phyloP scores from a whole-genome alignment of 805 yeast species.

The Metschnikowia arizonensis region DNA sequence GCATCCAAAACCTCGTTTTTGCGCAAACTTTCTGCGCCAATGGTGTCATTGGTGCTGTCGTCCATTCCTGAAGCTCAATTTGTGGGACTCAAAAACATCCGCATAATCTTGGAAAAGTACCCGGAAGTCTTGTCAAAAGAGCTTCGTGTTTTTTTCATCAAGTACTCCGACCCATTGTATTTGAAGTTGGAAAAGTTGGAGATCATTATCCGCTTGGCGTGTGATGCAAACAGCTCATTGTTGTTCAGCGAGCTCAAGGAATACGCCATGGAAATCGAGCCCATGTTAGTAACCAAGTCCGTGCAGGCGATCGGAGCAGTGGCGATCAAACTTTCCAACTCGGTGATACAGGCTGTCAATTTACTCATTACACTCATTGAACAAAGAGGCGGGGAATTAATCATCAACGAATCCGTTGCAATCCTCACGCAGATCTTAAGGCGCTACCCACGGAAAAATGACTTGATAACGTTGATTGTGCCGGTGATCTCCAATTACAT shows the following conservation, averaged over 20 bases:
- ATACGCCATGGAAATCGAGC: slow-evolving; percentile 82
- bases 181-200: slow-evolving; percentile 74
- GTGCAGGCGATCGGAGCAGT: slow-evolving; percentile 67
- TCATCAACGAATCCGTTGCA: slow-evolving; percentile 55
- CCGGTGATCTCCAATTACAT: slow-evolving; percentile 50
- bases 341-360: slow-evolving; percentile 56
- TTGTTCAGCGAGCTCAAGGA: slow-evolving; percentile 70
- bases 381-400: slow-evolving; percentile 58
- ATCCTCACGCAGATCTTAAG: slow-evolving; percentile 65
- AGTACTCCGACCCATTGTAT: slow-evolving; percentile 79
- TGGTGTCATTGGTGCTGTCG: slow-evolving; percentile 80
- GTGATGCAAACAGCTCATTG: slow-evolving; percentile 53
- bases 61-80: slow-evolving; percentile 90
- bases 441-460: slow-evolving; percentile 53
- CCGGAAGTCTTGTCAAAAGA: slow-evolving; percentile 77
- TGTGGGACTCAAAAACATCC: slow-evolving; percentile 85
- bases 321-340: slow-evolving; percentile 57
- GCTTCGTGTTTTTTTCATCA: slow-evolving; percentile 83
- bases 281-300: slow-evolving; percentile 65
- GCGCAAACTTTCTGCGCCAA: slow-evolving; percentile 75
- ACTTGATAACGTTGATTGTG: slow-evolving; percentile 47
- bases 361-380: slow-evolving; percentile 54
- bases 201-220: slow-evolving; percentile 65
- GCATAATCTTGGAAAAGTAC: slow-evolving; percentile 83
- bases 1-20: slow-evolving; percentile 45